Evolutionary conservation across 192 early-diverging fungal genomes (phyloP).

Genomic region (Coemansia guatemalensis): DNA sequence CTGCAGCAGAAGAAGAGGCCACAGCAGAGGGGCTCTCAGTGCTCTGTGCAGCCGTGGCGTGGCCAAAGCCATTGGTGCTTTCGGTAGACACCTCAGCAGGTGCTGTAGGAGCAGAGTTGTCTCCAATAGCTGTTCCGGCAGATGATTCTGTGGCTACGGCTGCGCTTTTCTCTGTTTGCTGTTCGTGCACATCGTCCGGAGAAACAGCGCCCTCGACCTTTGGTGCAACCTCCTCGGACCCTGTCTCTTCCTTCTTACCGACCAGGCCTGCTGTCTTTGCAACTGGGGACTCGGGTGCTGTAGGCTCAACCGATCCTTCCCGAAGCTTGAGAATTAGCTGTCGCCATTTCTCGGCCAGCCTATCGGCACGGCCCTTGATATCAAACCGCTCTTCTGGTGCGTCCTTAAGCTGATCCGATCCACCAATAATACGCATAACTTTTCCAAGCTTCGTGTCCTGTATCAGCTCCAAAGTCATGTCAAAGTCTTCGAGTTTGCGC

Average conservation of each 20-base stretch:
- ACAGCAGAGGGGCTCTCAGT: no score
- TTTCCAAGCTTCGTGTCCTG: constrained; percentile 55
- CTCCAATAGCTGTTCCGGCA: background rate
- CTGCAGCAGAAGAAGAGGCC: no score
- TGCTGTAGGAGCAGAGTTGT: background rate
- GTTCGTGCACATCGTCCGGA: background rate
- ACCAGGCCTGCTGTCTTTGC: constrained; percentile 16
- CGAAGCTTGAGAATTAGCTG: constrained; percentile 37
- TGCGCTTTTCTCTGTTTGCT: background rate
- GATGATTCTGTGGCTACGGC: background rate
- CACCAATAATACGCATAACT: constrained; percentile 51
- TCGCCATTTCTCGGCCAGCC: constrained; percentile 49
- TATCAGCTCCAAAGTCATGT: constrained; percentile 51
- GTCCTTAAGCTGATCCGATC: constrained; percentile 30
- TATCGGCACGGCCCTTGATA: constrained; percentile 47
- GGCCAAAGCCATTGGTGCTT: background rate
- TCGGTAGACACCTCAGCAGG: background rate
- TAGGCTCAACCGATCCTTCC: constrained; percentile 31
- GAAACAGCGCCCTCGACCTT: background rate
- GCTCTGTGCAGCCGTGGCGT: background rate
- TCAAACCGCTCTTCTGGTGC: constrained; percentile 43
- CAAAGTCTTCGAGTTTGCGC: constrained; percentile 47
- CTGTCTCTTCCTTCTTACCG: constrained; percentile 4
- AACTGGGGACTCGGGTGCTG: constrained; percentile 33
- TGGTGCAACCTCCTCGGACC: background rate